Evolutionary conservation across 257 asterid species (phyloP).

Genomic region (Salvia miltiorrhiza): DNA sequence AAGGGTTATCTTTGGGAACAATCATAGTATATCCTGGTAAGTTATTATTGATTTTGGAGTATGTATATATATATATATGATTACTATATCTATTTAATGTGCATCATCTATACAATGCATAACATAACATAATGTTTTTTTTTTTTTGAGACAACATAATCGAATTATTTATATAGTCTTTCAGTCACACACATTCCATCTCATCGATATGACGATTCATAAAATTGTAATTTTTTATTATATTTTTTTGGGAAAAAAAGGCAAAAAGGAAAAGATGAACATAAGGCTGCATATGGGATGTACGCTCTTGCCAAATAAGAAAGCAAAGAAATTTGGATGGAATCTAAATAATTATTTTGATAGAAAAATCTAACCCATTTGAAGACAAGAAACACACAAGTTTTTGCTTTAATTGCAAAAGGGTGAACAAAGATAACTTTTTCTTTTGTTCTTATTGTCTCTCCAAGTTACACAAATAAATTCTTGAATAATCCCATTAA

Average conservation of each 20-base stretch:
- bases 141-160: no score
- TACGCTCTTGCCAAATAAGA: neutral
- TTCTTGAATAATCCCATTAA: neutral
- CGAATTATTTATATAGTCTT: no score
- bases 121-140: no score
- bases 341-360: constrained; percentile 25
- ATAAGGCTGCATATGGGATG: constrained; percentile 10
- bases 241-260: neutral
- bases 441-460: neutral
- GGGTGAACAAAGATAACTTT: neutral
- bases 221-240: neutral
- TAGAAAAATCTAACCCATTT: neutral
- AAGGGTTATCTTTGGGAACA: neutral
- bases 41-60: neutral
- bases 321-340: constrained; percentile 10
- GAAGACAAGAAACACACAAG: constrained; percentile 2
- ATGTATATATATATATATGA: no score
- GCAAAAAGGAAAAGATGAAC: constrained; percentile 2
- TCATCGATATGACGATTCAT: neutral
- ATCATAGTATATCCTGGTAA: neutral
- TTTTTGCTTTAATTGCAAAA: constrained; percentile 17
- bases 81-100: no score
- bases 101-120: no score
- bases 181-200: neutral
- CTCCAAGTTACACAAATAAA: neutral